Evolutionary conservation across 106 monocot species (phyloP), one percentile per base, ranked within the genome.

Genomic region (Phalaenopsis aphrodite): DNA sequence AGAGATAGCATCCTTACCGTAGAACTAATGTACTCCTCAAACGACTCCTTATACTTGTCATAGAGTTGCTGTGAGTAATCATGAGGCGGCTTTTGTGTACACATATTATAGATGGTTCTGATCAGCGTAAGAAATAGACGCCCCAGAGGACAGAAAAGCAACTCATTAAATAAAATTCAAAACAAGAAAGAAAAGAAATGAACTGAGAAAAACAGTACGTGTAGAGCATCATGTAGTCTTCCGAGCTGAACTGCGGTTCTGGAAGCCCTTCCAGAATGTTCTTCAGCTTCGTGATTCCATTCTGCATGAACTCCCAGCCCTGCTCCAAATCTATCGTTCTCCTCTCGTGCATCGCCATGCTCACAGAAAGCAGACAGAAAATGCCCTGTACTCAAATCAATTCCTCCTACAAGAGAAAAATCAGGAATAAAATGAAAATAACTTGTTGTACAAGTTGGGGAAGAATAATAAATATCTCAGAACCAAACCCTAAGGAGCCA

Each of bases 51-150:
- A 43, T 94, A 94, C 77, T 92, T 92, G 49, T 93, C 88, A 67
- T 95, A 94, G 1, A 93, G 85, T 81, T 93, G 93, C 77, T 93
- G 96, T 79, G 96, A 96, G 85, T 96, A 93, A 65, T 93, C 96
- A 64, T 91, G 88, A 18, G 94, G 94, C 0, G 92, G 92, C 68
- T 94, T 94, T 82, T 92, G 94, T 17, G 94, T 94, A 82, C 96
- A 96, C 93, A 93, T 96, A 49, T 93, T 93, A 71, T 96, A 96
- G 19, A 96, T 93, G 3, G 88, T 93, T 76, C 96, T 96, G 82
- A 77, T 73, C 8, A 16, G 5, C 8, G 72, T 17, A 75, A 61
- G 30, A 41, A 65, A 30, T 42, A 16, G 52, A 45, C 14, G 0
- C 18, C 5, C 36, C 41, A 19, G 43, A 74, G 42, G 12, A 74